A percentile compares a stretch with the other conserved stretches of the same genome.
These are phyloP conservation scores for Tremellales sp. DNA, from an alignment of 1,284 basidiomycete genomes.

Conservation along the genomic window DNA sequence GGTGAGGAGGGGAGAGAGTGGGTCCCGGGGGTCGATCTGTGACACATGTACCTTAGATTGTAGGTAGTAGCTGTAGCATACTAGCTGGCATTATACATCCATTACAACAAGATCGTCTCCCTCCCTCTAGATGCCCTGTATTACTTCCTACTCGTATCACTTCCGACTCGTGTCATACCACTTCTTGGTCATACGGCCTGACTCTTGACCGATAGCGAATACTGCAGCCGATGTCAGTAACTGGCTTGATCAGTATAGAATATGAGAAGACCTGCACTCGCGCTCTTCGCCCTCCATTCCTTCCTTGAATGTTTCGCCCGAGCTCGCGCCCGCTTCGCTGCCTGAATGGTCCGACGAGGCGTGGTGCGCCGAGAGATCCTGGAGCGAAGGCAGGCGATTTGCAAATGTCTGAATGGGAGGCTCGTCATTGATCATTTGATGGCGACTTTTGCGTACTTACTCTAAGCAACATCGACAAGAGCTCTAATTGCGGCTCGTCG, in stretches of 20 bases:
- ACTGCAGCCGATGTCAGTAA: constrained; percentile 54
- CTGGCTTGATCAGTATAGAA: constrained; percentile 2
- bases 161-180: too few relatives aligned
- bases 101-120: too few relatives aligned
- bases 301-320: constrained; percentile 72
- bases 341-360: constrained; percentile 59
- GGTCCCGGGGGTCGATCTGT: neutral
- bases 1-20: neutral
- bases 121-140: too few relatives aligned
- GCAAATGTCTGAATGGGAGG: constrained; percentile 62
- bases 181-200: constrained; percentile 65
- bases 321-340: constrained; percentile 29
- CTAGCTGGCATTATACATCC: too few relatives aligned
- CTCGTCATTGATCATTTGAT: neutral
- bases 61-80: too few relatives aligned
- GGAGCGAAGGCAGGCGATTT: constrained; percentile 68
- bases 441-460: constrained; percentile 48
- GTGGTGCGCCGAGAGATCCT: constrained; percentile 86
- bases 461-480: constrained; percentile 65
- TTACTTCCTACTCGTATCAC: too few relatives aligned
- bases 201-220: constrained; percentile 76
- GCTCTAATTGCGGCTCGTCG: constrained; percentile 63
- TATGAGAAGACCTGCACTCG: constrained; percentile 60
- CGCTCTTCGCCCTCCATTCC: constrained; percentile 83
- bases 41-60: neutral